Conservation (phyloP, 768 basidiomycete species). For the Boletus barrowsii region DNA sequence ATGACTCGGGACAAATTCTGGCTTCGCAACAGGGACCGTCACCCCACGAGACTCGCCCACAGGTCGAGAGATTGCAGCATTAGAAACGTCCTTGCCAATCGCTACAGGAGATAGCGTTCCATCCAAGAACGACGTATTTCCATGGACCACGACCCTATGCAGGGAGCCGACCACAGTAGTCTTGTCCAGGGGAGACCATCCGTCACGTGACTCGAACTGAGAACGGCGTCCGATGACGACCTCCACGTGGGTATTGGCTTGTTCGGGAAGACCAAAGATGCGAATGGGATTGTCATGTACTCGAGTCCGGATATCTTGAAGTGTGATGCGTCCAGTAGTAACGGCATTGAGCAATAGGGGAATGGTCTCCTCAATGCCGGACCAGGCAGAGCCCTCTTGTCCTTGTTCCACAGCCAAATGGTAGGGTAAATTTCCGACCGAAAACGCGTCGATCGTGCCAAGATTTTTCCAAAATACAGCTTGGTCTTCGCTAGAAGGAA, state of each 20-base stretch:
- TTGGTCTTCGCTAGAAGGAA: slow-evolving; percentile 78
- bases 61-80: slow-evolving; percentile 48
- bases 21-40: slow-evolving; percentile 19
- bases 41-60: slow-evolving; percentile 29
- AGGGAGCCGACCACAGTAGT: slow-evolving; percentile 66
- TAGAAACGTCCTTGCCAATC: slow-evolving; percentile 71
- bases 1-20: slow-evolving; percentile 29
- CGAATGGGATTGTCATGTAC: slow-evolving; percentile 88
- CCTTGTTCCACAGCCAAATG: slow-evolving; percentile 62
- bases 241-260: slow-evolving; percentile 83
- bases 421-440: slow-evolving; percentile 84
- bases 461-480: slow-evolving; percentile 82
- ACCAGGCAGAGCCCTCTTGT: slow-evolving; percentile 59
- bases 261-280: slow-evolving; percentile 90
- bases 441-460: slow-evolving; percentile 84
- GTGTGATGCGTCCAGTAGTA: slow-evolving; percentile 67
- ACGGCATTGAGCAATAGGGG: slow-evolving; percentile 88
- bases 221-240: slow-evolving; percentile 81
- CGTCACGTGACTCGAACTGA: slow-evolving; percentile 47
- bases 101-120: slow-evolving; percentile 62
- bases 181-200: slow-evolving; percentile 84
- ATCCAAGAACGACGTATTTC: slow-evolving; percentile 86
- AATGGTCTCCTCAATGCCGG: slow-evolving; percentile 84
- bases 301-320: slow-evolving; percentile 79
- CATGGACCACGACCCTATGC: slow-evolving; percentile 89